Evolutionary conservation across 805 yeast species (phyloP).

Genomic region (Saturnispora serradocipensis): DNA sequence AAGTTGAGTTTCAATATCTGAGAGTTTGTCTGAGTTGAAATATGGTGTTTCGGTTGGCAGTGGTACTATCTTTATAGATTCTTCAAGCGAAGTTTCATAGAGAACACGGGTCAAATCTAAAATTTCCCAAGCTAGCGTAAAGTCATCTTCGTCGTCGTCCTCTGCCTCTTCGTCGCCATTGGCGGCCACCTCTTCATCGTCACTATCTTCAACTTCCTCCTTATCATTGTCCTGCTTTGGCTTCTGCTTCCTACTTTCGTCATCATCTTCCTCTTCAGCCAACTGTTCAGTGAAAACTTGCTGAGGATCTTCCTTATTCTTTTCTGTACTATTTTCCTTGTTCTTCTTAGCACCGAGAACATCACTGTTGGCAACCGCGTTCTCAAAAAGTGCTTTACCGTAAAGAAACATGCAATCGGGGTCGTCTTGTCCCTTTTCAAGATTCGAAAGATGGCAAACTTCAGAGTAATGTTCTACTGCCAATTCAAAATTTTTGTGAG

Average conservation of each 20-base stretch:
- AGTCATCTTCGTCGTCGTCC: conserved; percentile 54
- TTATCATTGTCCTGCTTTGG: conserved; percentile 25
- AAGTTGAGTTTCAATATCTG: conserved; percentile 1
- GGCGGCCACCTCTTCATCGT: conserved; percentile 17
- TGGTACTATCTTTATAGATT: not conserved
- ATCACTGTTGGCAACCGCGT: conserved; percentile 66
- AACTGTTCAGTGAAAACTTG: conserved; percentile 29
- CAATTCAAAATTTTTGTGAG: conserved; percentile 53
- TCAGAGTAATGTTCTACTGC: conserved; percentile 65
- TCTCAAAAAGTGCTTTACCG: conserved; percentile 71
- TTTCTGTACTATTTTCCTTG: conserved; percentile 16
- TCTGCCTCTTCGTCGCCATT: conserved; percentile 21
- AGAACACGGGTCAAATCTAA: conserved; percentile 68
- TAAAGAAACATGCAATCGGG: conserved; percentile 67
- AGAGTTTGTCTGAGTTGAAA: conserved; percentile 17
- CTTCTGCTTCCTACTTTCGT: conserved; percentile 25
- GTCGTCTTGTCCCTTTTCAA: conserved; percentile 50
- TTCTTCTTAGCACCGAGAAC: conserved; percentile 50
- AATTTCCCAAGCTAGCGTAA: conserved; percentile 84
- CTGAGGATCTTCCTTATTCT: conserved; percentile 2
- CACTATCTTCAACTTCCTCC: conserved; percentile 19
- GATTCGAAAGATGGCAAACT: conserved; percentile 53
- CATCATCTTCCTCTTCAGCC: conserved; percentile 29
- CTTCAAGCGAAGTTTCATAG: conserved; percentile 34
- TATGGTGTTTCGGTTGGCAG: conserved; percentile 13